Base-by-base conservation (phyloP, 2,329 filamentous ascomycete species). In the Aspergillus sojae region DNA sequence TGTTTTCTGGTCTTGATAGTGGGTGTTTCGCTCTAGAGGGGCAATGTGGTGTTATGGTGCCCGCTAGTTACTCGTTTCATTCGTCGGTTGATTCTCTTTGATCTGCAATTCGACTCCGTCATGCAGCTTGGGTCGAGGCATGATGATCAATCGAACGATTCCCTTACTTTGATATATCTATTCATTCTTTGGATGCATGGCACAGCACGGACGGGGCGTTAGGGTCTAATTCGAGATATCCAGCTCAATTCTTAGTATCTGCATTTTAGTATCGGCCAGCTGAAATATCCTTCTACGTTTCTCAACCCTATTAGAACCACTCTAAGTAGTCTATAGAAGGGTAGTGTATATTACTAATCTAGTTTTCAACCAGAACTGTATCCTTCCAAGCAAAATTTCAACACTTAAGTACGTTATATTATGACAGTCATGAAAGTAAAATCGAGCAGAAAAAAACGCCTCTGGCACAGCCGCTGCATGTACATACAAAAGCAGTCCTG, bases 151-250 rank as follows among this genome's bases (percentile, higher is more conserved):
- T 21, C 3, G 19, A 7, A 39, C 21, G 11, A 3, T 23, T 5
- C 23, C 11, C 36, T 55, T 9, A 16, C 30, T 28, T 39, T 36
- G 52, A 54, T 34, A 36, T 34, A n/a, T 11, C 12, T 36, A 16
- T 23, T 55, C 1, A 11, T 55, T 39, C 28, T 32, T 55, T 55
- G 32, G 32, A 39, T 55, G 52, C 52, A 55, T 55, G 21, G 52
- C 48, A 32, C n/a, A 14, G 48, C 48, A 52, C 3, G 48, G 48
- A 32, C 12, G n/a, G 52, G 52, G 52, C 52, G 52, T 55, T 55
- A 19, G 16, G 28, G 52, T n/a, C 30, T 21, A 39, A 11, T 55
- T 55, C 32, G 52, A 55, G 52, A 55, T 55, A 55, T 55, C 52
- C 52, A 39, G 34, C 32, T 36, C 30, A 39, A 21, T 26, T 55